Percentiles rank a stretch among this genome's conserved stretches.
Evolutionary conservation across 2,329 filamentous ascomycete genomes (phyloP).

Genomic region (Fusarium beomiforme): DNA sequence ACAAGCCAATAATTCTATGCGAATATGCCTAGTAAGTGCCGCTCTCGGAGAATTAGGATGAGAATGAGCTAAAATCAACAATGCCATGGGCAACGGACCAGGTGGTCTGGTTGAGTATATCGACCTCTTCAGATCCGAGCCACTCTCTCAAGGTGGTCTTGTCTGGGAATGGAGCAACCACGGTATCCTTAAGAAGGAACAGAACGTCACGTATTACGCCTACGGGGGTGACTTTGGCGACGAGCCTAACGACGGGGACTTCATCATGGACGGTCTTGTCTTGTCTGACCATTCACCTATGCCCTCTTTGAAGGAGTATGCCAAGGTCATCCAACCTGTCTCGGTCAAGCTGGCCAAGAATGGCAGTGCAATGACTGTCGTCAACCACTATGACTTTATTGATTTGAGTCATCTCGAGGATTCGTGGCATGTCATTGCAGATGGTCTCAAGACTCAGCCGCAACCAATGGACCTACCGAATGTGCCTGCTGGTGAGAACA

Average conservation of each 20-base stretch:
- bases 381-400: constrained; percentile 19
- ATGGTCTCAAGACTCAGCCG: not conserved
- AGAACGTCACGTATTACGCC: constrained; percentile 40
- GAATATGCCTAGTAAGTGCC: constrained; percentile 57
- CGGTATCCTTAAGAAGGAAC: constrained; percentile 12
- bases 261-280: constrained; percentile 65
- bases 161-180: constrained; percentile 74
- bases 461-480: not conserved
- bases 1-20: constrained; percentile 67
- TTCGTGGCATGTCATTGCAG: constrained; percentile 4
- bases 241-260: constrained; percentile 67
- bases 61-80: not conserved
- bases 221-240: constrained; percentile 73
- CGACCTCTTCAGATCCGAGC: constrained; percentile 67
- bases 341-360: not conserved
- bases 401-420: constrained; percentile 14
- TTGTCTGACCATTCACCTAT: constrained; percentile 20
- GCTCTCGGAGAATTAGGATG: rapidly evolving
- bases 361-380: not conserved
- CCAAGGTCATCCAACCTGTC: constrained; percentile 23
- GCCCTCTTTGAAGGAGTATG: constrained; percentile 19
- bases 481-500: not conserved
- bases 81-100: constrained; percentile 78
- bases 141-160: constrained; percentile 67
- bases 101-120: constrained; percentile 75